phyloP scores from a whole-genome alignment of 257 asterid genomes.

The Salvia rosmarinus region DNA sequence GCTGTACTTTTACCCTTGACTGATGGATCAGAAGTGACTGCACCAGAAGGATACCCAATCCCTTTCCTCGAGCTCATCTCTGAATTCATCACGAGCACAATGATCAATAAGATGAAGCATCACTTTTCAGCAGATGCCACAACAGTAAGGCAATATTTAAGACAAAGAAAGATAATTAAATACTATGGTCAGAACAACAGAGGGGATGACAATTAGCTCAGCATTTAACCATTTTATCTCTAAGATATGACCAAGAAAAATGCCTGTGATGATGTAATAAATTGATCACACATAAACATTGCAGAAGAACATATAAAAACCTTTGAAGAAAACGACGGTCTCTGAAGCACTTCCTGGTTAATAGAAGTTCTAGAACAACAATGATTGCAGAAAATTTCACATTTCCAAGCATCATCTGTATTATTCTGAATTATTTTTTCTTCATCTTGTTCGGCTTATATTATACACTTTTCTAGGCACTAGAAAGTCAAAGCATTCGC shows the following conservation, averaged over 20 bases:
- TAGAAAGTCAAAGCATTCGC: background rate
- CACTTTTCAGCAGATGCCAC: background rate
- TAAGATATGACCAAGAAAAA: too few relatives aligned
- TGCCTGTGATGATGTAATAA: background rate
- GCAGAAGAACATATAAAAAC: background rate
- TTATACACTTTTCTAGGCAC: background rate
- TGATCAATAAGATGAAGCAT: slow-evolving; percentile 4
- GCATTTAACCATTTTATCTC: too few relatives aligned
- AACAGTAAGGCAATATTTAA: background rate
- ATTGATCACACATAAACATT: background rate
- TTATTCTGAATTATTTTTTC: background rate
- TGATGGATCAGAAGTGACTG: slow-evolving; percentile 30
- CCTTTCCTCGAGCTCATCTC: slow-evolving; percentile 59
- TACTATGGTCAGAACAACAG: background rate
- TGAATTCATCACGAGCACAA: slow-evolving; percentile 29
- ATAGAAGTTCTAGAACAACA: background rate
- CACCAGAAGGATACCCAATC: slow-evolving; percentile 24
- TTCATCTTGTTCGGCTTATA: background rate
- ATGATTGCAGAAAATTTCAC: background rate
- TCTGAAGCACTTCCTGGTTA: background rate
- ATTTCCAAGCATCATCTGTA: background rate
- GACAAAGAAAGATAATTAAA: background rate
- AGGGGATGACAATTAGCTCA: too few relatives aligned
- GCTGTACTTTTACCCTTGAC: slow-evolving; percentile 28
- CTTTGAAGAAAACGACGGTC: background rate